phyloP scores from a whole-genome alignment of 495 filamentous ascomycete species.

The Penicillium angulare region DNA sequence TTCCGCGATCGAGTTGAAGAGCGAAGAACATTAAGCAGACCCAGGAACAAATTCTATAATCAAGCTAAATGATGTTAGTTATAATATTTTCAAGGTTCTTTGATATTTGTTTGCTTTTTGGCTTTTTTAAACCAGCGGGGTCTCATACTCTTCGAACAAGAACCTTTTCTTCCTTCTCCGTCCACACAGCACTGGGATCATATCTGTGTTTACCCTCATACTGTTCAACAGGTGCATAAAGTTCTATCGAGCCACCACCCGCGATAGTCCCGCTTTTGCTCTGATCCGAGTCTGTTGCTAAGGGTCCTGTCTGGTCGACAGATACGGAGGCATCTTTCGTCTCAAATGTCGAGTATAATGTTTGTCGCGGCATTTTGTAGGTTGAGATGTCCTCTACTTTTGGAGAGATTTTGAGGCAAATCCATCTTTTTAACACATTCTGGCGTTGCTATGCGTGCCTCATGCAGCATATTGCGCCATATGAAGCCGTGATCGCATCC shows the following conservation, averaged over 20 bases:
- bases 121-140: no score
- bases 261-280: not conserved
- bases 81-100: no score
- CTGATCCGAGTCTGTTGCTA: not conserved
- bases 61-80: not conserved
- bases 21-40: constrained; percentile 62
- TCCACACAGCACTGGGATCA: not conserved
- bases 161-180: not conserved
- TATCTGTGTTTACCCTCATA: not conserved
- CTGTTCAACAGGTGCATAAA: not conserved
- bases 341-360: not conserved
- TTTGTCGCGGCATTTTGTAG: not conserved
- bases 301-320: not conserved
- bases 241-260: not conserved
- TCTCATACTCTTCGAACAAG: not conserved
- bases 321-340: not conserved
- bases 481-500: not conserved
- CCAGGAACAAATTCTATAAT: not conserved
- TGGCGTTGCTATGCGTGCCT: not conserved
- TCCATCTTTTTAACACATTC: not conserved
- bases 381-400: not conserved
- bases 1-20: constrained; percentile 57
- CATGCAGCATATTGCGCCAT: not conserved
- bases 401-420: not conserved
- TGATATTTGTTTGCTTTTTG: no score